These are phyloP conservation scores for Sclerotinia minor DNA, from an alignment of 2,329 filamentous ascomycete species.

Conservation along the genomic window DNA sequence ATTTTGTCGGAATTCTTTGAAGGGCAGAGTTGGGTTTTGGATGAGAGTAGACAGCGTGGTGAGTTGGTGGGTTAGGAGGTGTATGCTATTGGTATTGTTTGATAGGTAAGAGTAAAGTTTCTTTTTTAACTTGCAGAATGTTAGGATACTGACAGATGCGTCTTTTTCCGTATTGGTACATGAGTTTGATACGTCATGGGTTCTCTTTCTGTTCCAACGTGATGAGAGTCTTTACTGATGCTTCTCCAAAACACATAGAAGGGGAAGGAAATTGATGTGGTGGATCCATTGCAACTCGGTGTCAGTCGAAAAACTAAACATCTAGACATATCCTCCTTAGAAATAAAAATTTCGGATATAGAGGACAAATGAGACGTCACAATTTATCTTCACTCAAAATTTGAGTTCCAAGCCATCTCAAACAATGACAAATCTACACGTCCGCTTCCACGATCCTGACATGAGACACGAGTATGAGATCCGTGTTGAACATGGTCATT, in stretches of 20 bases:
- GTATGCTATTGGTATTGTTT: neutral
- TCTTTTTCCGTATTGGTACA: neutral
- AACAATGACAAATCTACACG: constrained; percentile 10
- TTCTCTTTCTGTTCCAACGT: neutral
- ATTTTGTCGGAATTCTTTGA: neutral
- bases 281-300: neutral
- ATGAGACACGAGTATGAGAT: neutral
- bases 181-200: neutral
- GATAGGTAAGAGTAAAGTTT: neutral
- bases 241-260: neutral
- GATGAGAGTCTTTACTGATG: neutral
- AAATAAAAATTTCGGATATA: neutral
- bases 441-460: neutral
- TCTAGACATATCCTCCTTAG: neutral
- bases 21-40: neutral
- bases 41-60: neutral
- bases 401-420: neutral
- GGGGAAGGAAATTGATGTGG: neutral
- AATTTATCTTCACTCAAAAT: neutral
- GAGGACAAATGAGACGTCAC: neutral
- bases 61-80: too few relatives aligned
- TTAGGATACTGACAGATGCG: neutral
- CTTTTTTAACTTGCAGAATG: neutral
- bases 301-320: neutral
- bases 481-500: neutral